Base-by-base conservation (phyloP, 176 grass and related monocot species). In the Olyra latifolia region DNA sequence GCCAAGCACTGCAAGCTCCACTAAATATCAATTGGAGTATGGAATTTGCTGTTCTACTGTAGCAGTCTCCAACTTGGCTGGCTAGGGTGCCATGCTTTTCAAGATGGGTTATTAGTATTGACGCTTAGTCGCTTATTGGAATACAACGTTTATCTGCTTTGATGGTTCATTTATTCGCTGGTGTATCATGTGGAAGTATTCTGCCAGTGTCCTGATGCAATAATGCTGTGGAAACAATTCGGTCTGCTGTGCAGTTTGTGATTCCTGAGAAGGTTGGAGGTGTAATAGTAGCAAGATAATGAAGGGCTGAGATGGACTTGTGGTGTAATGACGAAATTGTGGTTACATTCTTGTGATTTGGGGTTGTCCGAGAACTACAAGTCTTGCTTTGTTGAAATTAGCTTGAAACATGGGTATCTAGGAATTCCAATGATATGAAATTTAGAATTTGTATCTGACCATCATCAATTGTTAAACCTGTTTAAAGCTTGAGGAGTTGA, bases 1-100 rank as follows among this genome's bases (percentile, higher is more conserved):
- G 62, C 76, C 83, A 84, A 91, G 80, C 83, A 91, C 83, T 84
- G 81, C 86, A 89, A 89, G 72, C 72, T 88, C 83, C 83, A 78
- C 47, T 81, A 87, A 81, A 80, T 82, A 71, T 87, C 79, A 88
- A 88, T 79, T 79, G 87, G 79, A 86, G 91, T 86, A 70, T 86
- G 57, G 78, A 89, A 58, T 84, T 89, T 83, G 28, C 83, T 91
- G 66, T 88, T 88, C 44, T 94, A 74, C 86, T 71, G 52, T 84
- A 75, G 82, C 80, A 82, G 40, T 88, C 76, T 69, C 83, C 86
- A 91, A 81, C 49, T 81, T 91, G 86, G 32, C 53, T 84, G 76
- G 46, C 80, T 86, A 77, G 75, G 79, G 62, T 85, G 79, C 62
- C 23, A 49, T 86, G 41, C 59, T 77, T 82, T 81, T 76, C 67